Conservation (phyloP, 2,329 filamentous ascomycete species). For the Aureobasidium pullulans region DNA sequence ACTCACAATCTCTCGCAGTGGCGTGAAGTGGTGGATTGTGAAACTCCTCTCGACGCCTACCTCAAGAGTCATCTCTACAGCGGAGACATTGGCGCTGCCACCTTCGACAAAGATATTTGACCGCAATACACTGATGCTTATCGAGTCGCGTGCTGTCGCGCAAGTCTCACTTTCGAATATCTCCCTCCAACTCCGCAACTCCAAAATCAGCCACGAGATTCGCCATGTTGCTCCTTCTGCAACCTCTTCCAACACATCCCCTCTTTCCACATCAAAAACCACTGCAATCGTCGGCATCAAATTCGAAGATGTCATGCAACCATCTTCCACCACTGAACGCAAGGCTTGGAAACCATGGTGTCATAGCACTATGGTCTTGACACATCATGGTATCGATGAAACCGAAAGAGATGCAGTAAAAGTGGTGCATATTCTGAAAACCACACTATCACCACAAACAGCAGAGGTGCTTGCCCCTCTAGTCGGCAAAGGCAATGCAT, state of each 20-base stretch:
- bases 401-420: not conserved
- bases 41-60: constrained; percentile 44
- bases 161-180: constrained; percentile 26
- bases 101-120: constrained; percentile 9
- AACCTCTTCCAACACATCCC: constrained; percentile 4
- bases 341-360: constrained; percentile 8
- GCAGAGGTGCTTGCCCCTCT: constrained; percentile 32
- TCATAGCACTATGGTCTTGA: constrained; percentile 19
- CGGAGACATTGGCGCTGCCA: constrained; percentile 14
- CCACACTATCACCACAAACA: constrained; percentile 28
- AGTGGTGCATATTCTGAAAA: constrained; percentile 34
- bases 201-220: constrained; percentile 19
- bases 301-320: constrained; percentile 10
- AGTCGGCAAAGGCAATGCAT: constrained; percentile 34
- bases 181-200: constrained; percentile 19
- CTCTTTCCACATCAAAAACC: constrained; percentile 11
- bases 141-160: constrained; percentile 34
- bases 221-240: not conserved
- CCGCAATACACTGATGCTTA: constrained; percentile 21
- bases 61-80: constrained; percentile 18
- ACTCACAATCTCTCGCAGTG: constrained; percentile 60
- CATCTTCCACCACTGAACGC: not conserved
- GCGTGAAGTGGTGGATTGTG: constrained; percentile 74
- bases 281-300: constrained; percentile 14
- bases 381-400: constrained; percentile 18